These are phyloP conservation scores for Aspergillus carlsbadensis DNA, from an alignment of 495 filamentous ascomycete species.

Conservation along the genomic window DNA sequence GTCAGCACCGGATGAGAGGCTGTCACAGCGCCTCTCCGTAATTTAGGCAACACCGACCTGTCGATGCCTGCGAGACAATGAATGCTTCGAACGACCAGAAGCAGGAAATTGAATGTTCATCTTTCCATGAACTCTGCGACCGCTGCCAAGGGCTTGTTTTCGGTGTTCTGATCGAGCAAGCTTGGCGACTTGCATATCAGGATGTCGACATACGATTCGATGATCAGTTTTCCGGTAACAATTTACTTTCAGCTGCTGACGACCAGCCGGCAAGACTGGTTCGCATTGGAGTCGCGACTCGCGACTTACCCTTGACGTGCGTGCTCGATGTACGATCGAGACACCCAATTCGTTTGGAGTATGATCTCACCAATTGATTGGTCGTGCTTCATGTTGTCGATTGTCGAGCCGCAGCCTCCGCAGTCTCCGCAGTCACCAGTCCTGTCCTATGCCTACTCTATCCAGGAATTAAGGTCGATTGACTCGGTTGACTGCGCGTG, in stretches of 20 bases:
- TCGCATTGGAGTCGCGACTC: conserved; percentile 16
- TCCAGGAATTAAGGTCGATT: too few species aligned
- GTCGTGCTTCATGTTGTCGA: too few species aligned
- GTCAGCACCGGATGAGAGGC: conserved; percentile 6
- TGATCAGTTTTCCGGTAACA: conserved; percentile 14
- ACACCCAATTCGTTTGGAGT: not conserved
- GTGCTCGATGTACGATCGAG: not conserved
- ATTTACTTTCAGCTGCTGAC: conserved; percentile 4
- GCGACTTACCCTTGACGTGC: not conserved
- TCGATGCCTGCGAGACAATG: not conserved
- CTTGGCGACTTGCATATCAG: conserved; percentile 15
- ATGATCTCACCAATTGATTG: not conserved
- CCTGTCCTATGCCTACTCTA: too few species aligned
- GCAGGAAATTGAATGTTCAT: not conserved
- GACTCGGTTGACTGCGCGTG: too few species aligned
- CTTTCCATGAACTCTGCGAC: not conserved
- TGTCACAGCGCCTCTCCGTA: not conserved
- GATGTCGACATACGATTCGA: conserved; percentile 20
- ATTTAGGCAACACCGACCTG: conserved; percentile 9
- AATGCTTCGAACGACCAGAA: not conserved
- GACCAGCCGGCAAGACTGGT: conserved; percentile 3
- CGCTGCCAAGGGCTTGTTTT: not conserved
- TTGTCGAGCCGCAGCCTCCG: too few species aligned
- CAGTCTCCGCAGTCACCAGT: too few species aligned
- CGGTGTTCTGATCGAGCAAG: not conserved